A percentile compares a stretch with the other conserved stretches of the same genome.
These are phyloP conservation scores for Isabelozyma rhagii DNA, from an alignment of 805 yeast genomes.

Conservation along the genomic window DNA sequence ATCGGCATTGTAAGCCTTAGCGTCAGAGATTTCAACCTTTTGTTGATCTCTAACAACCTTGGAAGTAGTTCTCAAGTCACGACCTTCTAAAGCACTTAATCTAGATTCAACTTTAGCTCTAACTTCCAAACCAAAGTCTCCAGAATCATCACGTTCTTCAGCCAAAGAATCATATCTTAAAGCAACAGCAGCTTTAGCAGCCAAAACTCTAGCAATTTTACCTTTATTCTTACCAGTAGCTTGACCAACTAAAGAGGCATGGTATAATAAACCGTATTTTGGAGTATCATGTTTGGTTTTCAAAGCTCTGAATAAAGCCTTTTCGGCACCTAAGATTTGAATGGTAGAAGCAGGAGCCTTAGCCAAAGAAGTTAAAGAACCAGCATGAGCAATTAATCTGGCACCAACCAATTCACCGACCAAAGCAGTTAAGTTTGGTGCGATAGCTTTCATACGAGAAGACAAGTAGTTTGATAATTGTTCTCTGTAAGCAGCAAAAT, in stretches of 20 bases:
- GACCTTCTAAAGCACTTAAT: constrained; percentile 92
- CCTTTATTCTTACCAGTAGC: constrained; percentile 98
- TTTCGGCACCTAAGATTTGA: constrained; percentile 98
- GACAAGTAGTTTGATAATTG: constrained; percentile 87
- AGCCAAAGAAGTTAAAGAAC: constrained; percentile 89
- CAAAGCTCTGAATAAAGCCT: constrained; percentile 96
- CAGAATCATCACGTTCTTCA: constrained; percentile 95
- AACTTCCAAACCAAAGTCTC: constrained; percentile 87
- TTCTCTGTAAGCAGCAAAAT: constrained; percentile 94
- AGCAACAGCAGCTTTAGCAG: constrained; percentile 97
- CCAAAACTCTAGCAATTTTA: constrained; percentile 96
- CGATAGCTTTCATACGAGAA: constrained; percentile 97
- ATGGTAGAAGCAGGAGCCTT: constrained; percentile 99
- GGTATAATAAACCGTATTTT: constrained; percentile 95
- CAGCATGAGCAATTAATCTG: constrained; percentile 95
- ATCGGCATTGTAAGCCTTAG: constrained; percentile 89
- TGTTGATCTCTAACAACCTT: constrained; percentile 77
- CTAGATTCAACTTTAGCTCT: constrained; percentile 93
- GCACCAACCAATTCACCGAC: constrained; percentile 99
- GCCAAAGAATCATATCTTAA: constrained; percentile 94
- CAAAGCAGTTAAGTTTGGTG: constrained; percentile 92
- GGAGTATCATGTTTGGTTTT: constrained; percentile 99
- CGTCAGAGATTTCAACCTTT: constrained; percentile 82
- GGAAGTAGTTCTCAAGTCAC: constrained; percentile 89
- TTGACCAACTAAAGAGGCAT: constrained; percentile 95